Conservation (phyloP, 1,284 basidiomycete species). For the Stygiomarasmius scandens region DNA sequence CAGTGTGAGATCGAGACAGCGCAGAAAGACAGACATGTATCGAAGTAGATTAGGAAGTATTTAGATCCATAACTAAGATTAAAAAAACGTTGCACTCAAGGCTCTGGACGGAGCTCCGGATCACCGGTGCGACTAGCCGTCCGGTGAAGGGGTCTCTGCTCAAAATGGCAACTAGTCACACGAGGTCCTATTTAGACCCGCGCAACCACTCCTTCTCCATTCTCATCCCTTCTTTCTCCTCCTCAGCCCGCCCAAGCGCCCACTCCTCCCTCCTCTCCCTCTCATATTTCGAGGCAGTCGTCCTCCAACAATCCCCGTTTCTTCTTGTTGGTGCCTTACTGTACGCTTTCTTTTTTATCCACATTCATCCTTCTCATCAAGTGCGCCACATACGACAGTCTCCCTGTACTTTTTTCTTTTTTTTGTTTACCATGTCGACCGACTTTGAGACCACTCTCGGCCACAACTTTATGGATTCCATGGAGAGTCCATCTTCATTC, state of each 20-base stretch:
- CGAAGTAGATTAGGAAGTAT: background rate
- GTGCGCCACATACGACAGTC: slow-evolving; percentile 26
- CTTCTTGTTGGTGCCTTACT: slow-evolving; percentile 17
- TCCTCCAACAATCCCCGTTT: slow-evolving; percentile 18
- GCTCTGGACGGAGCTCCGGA: slow-evolving; percentile 21
- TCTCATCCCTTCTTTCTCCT: slow-evolving; percentile 24
- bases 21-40: background rate
- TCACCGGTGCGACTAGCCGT: slow-evolving; percentile 26
- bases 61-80: background rate
- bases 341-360: slow-evolving; percentile 18
- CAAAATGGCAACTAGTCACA: slow-evolving; percentile 4
- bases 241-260: slow-evolving; percentile 21
- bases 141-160: background rate
- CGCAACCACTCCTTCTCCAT: slow-evolving; percentile 27
- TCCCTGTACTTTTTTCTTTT: slow-evolving; percentile 22
- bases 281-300: slow-evolving; percentile 15
- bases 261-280: slow-evolving; percentile 24
- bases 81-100: slow-evolving; percentile 33
- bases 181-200: slow-evolving; percentile 10
- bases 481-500: slow-evolving; percentile 59
- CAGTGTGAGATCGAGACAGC: background rate
- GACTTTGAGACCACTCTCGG: slow-evolving; percentile 43
- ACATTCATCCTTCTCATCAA: slow-evolving; percentile 21
- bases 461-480: slow-evolving; percentile 43
- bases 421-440: slow-evolving; percentile 38